Evolutionary conservation across 345 rosid species (phyloP).

Genomic region (Citrus australasica): DNA sequence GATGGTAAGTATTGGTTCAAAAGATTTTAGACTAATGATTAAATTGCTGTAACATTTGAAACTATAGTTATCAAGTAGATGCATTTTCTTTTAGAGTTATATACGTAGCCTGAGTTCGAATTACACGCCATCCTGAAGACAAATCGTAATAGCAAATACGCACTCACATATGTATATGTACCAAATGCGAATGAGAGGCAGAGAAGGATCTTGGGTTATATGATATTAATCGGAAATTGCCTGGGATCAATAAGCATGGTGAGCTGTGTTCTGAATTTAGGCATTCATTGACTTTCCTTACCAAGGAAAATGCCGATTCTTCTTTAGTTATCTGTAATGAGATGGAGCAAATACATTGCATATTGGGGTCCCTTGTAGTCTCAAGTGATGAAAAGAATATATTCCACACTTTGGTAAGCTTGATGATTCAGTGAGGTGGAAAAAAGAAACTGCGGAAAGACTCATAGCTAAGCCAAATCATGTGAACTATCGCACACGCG

Average conservation of each 20-base stretch:
- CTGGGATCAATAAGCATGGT: neutral
- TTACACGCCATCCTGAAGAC: too few relatives aligned
- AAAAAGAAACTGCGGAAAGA: neutral
- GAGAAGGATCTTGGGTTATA: too few relatives aligned
- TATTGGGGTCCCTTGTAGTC: neutral
- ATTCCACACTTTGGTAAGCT: neutral
- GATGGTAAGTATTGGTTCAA: neutral
- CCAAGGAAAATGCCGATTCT: neutral
- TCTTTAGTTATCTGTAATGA: neutral
- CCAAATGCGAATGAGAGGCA: too few relatives aligned
- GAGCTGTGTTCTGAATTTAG: neutral
- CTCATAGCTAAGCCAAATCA: too few relatives aligned
- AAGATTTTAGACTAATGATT: neutral
- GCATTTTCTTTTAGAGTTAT: neutral
- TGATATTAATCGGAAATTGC: neutral
- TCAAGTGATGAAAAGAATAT: neutral
- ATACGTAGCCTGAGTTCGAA: too few relatives aligned
- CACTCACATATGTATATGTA: too few relatives aligned
- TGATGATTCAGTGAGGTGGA: neutral
- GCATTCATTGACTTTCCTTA: neutral
- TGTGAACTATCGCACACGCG: too few relatives aligned
- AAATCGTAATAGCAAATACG: too few relatives aligned
- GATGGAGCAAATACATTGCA: neutral
- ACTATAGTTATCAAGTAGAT: neutral
- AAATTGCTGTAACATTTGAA: neutral